Percentiles rank a stretch among this genome's conserved stretches.
phyloP scores from a whole-genome alignment of 2,329 filamentous ascomycete genomes.

The Thermothelomyces thermophilus region DNA sequence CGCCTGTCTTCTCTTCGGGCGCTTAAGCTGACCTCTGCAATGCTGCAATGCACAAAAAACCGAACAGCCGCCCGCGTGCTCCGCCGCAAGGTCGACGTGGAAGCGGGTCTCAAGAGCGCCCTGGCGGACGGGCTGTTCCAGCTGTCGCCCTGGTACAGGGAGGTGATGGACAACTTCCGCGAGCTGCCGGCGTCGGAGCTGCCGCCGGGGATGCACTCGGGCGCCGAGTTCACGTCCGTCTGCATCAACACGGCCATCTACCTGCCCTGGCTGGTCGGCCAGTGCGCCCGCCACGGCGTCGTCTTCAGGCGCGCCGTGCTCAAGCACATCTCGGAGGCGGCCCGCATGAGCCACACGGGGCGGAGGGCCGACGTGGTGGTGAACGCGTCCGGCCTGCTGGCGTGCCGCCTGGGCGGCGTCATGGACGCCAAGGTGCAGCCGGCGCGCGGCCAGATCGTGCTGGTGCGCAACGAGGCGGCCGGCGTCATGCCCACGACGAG shows the following conservation, averaged over 20 bases:
- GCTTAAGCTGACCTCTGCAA: too few relatives aligned
- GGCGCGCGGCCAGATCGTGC: conserved; percentile 72
- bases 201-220: conserved; percentile 60
- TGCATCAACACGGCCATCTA: conserved; percentile 91
- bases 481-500: conserved; percentile 59
- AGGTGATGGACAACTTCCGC: conserved; percentile 65
- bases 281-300: conserved; percentile 69
- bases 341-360: conserved; percentile 50
- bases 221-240: conserved; percentile 70
- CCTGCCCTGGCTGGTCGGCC: conserved; percentile 74
- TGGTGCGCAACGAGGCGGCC: conserved; percentile 72
- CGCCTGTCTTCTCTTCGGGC: too few relatives aligned
- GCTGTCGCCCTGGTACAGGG: conserved; percentile 66
- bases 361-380: conserved; percentile 61
- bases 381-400: conserved; percentile 78
- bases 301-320: conserved; percentile 57
- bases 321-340: conserved; percentile 67
- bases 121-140: conserved; percentile 58
- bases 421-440: conserved; percentile 67
- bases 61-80: conserved; percentile 42
- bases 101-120: conserved; percentile 28
- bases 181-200: conserved; percentile 53
- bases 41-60: too few relatives aligned
- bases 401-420: conserved; percentile 73
- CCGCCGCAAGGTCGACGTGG: conserved; percentile 56